Base-by-base conservation (phyloP, 805 yeast genomes). In the Candida ortonii region DNA sequence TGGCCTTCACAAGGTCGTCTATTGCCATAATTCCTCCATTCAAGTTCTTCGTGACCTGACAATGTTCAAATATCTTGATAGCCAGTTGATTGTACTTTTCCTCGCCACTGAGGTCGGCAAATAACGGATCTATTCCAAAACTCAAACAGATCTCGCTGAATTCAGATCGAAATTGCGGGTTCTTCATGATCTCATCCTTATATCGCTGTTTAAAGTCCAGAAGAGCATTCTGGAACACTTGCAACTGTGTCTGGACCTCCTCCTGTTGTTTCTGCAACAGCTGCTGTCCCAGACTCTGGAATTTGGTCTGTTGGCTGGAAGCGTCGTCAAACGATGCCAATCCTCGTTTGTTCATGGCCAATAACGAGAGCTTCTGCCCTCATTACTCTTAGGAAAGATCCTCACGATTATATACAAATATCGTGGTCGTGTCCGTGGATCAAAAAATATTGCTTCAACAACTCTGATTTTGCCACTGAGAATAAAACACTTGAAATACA, bases 21-120 rank as follows among this genome's bases (percentile, higher is more conserved):
- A 85, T 64, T 0, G 84, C 66, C 15, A 88, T 72, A 10, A 87
- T 64, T 1, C 97, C 97, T 11, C 97, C 97, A 53, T 86, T 89
- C 40, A 79, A 62, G 37, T 73, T 79, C 44, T 80, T 62, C 2
- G 90, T 82, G 16, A 68, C 66, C 34, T 80, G 76, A 51, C 95
- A 84, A 3, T 80, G 65, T 49, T 88, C 95, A 10, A 88, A 80
- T 11, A 88, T 65, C 37, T 80, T 73, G 10, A 86, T 82, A 3
- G 86, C 77, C 13, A 90, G 59, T 24, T 82, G 87, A 40, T 78
- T 74, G 42, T 71, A 70, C 46, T 73, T 81, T 47, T 82, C 88
- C 6, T 65, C 66, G 23, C 59, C 65, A 11, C 53, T 51, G 11
- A 52, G 44, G 30, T 50, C 57, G 10, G 70, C 52, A n/a, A 67